Evolutionary conservation across 495 filamentous ascomycete species (phyloP), one percentile per base, ranked within the genome.

Genomic region (Neurospora tetrasperma): DNA sequence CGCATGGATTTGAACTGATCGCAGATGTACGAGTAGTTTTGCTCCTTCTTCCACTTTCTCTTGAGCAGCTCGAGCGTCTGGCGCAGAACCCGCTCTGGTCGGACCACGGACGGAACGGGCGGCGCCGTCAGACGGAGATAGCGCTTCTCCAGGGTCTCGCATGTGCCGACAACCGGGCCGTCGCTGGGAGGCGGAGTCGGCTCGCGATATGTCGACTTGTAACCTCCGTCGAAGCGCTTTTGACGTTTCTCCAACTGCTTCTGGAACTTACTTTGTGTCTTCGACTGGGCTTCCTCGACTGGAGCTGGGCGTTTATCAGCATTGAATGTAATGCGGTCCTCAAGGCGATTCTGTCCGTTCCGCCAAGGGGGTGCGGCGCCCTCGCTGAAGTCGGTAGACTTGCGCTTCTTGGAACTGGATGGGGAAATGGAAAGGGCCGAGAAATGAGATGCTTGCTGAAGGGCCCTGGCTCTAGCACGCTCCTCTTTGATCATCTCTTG

Each of bases 1-100:
- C 96, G 93, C 75, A 98, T 86, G 11, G 96, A 99, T 82, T 99
- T 99, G 86, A 98, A 97, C 86, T 99, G 96, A 79, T 98, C 95
- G 87, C 96, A 98, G 72, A 97, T 97, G 84, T 97, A 98, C 62
- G 87, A 87, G 81, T 99, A 99, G 81, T 98, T 97, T 82, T 90
- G 91, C 77, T 98, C 94, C 75, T 90, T 88, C 76, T 89, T 92
- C 96, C 96, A 99, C 83, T 96, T 98, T 83, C 89, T 91, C 84
- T 96, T 97, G 76, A 99, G 82, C 35, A 96, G 82, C 72, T 96
- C 93, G 77, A 98, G 82, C 16, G 96, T 94, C 79, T 94, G 90
- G 74, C 90, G 87, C 62, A 99, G 85, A 31, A 99, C 83, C 59
- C 84, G 82, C 74, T 95, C 82, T n/a, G 96, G 96, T 20, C 96